These are phyloP conservation scores for Fennellomyces sp. DNA, from an alignment of 371 early-diverging fungal genomes.

Conservation along the genomic window DNA sequence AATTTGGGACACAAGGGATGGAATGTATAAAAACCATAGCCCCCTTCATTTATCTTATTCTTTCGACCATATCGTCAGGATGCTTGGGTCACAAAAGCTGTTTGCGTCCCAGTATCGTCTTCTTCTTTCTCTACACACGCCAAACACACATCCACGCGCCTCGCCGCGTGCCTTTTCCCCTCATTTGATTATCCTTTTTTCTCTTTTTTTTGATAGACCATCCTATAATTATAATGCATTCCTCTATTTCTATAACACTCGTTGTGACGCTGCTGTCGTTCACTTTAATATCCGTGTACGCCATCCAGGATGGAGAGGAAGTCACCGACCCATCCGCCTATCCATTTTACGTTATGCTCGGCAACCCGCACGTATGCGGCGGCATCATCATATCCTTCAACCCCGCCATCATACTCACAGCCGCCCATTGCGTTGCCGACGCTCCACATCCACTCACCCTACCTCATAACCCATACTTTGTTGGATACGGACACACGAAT, in stretches of 20 bases:
- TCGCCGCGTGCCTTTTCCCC: background rate
- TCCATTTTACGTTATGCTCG: constrained; percentile 49
- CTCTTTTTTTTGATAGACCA: constrained; percentile 1
- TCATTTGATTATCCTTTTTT: background rate
- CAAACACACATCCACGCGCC: background rate
- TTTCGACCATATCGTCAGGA: constrained; percentile 5
- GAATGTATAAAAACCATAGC: background rate
- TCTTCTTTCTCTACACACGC: background rate
- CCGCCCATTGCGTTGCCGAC: constrained; percentile 51
- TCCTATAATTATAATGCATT: background rate
- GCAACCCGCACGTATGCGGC: constrained; percentile 54
- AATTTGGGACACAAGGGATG: constrained; percentile 3
- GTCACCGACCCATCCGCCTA: constrained; percentile 28
- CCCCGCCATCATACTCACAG: constrained; percentile 46
- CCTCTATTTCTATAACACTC: background rate
- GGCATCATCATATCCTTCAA: constrained; percentile 42
- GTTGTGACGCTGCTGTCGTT: background rate
- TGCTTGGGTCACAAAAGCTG: no score
- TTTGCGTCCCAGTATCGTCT: no score
- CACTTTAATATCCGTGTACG: background rate
- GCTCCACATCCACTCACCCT: constrained; percentile 18
- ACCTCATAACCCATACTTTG: constrained; percentile 24
- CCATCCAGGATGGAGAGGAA: constrained; percentile 33
- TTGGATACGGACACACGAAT: constrained; percentile 20
- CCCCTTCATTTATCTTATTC: background rate